These are phyloP conservation scores for Geotrichum aggregatum DNA, from an alignment of 1,139 yeast species.

Conservation along the genomic window DNA sequence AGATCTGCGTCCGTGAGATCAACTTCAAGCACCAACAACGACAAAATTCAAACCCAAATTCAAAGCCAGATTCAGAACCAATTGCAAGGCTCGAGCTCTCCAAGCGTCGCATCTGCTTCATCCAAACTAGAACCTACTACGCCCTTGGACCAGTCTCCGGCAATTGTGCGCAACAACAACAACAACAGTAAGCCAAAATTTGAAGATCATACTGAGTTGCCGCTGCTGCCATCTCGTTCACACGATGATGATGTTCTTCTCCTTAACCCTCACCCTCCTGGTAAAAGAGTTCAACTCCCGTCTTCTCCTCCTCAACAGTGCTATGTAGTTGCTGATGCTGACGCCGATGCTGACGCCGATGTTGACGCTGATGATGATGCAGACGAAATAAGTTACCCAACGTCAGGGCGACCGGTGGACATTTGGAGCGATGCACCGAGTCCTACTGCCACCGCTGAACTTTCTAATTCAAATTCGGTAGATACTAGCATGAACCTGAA, in stretches of 20 bases:
- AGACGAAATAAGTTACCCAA: neutral
- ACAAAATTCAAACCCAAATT: too few species aligned
- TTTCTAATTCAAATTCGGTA: neutral
- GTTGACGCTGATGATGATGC: too few species aligned
- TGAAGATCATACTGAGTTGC: neutral
- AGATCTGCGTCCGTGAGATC: neutral
- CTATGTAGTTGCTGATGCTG: too few species aligned
- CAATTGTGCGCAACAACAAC: neutral
- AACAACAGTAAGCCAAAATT: neutral
- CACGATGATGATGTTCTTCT: neutral
- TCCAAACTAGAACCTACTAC: neutral
- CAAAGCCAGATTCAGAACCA: too few species aligned
- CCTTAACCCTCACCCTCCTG: neutral
- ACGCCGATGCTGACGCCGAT: too few species aligned
- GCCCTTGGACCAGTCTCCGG: conserved; percentile 2
- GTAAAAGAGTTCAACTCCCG: conserved; percentile 1
- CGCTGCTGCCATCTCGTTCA: too few species aligned
- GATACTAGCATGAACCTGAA: too few species aligned
- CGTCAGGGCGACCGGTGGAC: neutral
- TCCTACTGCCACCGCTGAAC: conserved; percentile 8
- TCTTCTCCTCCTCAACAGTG: conserved; percentile 12
- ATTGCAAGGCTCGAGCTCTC: neutral
- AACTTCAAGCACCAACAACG: too few species aligned
- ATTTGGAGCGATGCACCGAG: conserved; percentile 17
- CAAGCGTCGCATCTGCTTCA: neutral